Base-by-base conservation (phyloP, 2,329 filamentous ascomycete species). In the Colletotrichum limetticola region DNA sequence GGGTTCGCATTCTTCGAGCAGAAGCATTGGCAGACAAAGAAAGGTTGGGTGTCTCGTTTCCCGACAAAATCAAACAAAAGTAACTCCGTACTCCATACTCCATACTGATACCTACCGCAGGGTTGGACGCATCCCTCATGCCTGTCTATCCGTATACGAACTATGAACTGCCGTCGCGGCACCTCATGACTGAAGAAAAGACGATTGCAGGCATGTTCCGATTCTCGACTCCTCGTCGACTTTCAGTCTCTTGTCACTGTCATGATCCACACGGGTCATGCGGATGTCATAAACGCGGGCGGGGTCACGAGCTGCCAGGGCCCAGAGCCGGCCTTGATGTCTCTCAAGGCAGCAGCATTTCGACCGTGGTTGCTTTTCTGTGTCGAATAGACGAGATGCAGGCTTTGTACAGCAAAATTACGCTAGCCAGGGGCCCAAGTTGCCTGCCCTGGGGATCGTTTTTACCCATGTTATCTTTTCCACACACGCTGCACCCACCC, bases 381-480 rank as follows among this genome's bases (percentile, higher is more conserved):
- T 65, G 16, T 64, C 66, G 32, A 65, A 65, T 72, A 56, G 56
- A 72, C 70, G 46, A 69, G 55, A 60, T 61, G 12, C 59, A 12
- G 53, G 6, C 22, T 69, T 55, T 64, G 28, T 52, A 46, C 16
- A 6, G 26, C 19, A 42, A n/a, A 49, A 68, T n/a, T 26, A 14
- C 65, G 59, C 58, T 72, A 58, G 69, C 52, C 37, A 30, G 35
- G 37, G 4, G n/a, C 26, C 42, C 24, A 57, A 22, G 22, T 28
- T 42, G 24, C 32, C 62, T 42, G 46, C 62, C 22, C 49, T 57
- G 62, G 14, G 28, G 61, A 55, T 26, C 28, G 12, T 26, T 16
- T 32, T 26, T 12, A n/a, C 12, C 12, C 22, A 19, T 46, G 12
- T 37, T 61, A n/a, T 42, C 32, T 24, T 26, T 26, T 12, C 35